Base-by-base conservation (phyloP, 768 basidiomycete genomes). In the Suillus tomentosus region DNA sequence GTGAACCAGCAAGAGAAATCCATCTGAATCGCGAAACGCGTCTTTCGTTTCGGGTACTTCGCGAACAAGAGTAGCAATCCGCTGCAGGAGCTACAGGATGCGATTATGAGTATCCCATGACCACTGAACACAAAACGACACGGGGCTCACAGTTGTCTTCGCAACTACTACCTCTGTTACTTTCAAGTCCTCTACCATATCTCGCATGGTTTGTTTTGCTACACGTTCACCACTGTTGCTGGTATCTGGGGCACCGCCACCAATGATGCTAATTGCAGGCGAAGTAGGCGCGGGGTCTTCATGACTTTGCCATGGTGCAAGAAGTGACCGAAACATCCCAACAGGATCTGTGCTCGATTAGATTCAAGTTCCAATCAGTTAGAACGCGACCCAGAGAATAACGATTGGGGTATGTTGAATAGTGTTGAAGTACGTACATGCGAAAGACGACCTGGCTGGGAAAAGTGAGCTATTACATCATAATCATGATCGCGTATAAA, bases 11-110 rank as follows among this genome's bases (percentile, higher is more conserved):
- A 86, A 83, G 22, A 94, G 78, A 72, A 93, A 94, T 1, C 93
- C 93, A 65, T 94, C 93, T 70, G 90, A 79, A 70, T 93, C 90
- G 5, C 93, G 82, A 73, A 95, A 94, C 22, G 88, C 86, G 62
- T 89, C 87, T 73, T 88, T 90, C 13, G 90, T 90, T 50, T 73
- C 78, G 2, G 80, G 72, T 68, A 91, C 87, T 72, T 91, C 86
- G 17, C 81, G 79, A 80, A 94, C 81, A 27, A 89, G 85, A 17
- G 85, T 79, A 61, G 86, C 84, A 47, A 94, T 87, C 70, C 92
- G 89, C 22, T 78, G 77, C 63, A 92, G 72, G 43, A 86, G 82
- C 91, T 92, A 62, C 39, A 64, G 42, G 47, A 19, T 39, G 22
- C 24, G 22, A 8, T 19, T 17, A 58, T 58, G 57, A 6, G 57